Percentiles rank a stretch among this genome's conserved stretches.
Evolutionary conservation across 441 rosid genomes (phyloP).

Genomic region (Populus hybrid): DNA sequence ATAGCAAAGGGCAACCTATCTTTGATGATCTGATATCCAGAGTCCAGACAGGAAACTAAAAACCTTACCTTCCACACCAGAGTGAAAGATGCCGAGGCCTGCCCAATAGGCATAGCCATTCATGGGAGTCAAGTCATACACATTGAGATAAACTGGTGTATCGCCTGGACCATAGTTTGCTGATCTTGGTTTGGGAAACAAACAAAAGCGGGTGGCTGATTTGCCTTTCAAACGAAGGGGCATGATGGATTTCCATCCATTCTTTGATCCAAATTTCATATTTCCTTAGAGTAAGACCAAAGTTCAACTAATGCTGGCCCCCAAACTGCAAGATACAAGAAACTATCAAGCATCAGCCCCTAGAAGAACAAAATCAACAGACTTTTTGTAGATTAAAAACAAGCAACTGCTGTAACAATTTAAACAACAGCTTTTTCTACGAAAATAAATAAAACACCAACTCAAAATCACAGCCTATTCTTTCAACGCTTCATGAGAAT

Average conservation of each 20-base stretch:
- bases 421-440: background rate
- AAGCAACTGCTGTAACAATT: background rate
- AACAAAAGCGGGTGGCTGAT: constrained; percentile 46
- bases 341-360: background rate
- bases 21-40: background rate
- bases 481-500: background rate
- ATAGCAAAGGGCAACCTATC: background rate
- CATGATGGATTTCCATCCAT: constrained; percentile 45
- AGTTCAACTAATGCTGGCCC: constrained; percentile 29
- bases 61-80: constrained; percentile 73
- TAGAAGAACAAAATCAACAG: background rate
- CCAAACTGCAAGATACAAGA: constrained; percentile 30
- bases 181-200: constrained; percentile 52
- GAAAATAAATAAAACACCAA: no score
- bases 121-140: constrained; percentile 80
- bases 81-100: constrained; percentile 90
- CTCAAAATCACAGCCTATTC: background rate
- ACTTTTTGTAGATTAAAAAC: background rate
- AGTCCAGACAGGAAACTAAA: background rate
- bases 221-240: constrained; percentile 42
- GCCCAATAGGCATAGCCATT: constrained; percentile 90
- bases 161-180: constrained; percentile 40
- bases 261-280: constrained; percentile 43
- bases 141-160: constrained; percentile 74
- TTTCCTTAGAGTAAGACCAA: constrained; percentile 24